Evolutionary conservation across 768 basidiomycete species (phyloP).

Genomic region (Auricularia sp.): DNA sequence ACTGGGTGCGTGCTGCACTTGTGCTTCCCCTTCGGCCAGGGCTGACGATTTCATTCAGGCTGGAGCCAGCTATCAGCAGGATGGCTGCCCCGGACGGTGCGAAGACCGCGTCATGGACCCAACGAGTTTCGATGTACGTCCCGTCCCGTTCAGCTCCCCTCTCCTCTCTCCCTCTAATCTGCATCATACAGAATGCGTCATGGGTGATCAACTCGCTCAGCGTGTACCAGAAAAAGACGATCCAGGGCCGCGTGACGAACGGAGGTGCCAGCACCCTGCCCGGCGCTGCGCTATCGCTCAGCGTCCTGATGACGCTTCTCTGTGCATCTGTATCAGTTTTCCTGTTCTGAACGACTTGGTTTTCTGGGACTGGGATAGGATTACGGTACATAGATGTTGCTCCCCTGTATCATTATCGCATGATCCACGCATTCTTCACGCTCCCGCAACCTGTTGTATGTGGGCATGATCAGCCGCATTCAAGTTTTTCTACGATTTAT

Average conservation of each 20-base stretch:
- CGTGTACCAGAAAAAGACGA: constrained; percentile 53
- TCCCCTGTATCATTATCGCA: too few species aligned
- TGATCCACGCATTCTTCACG: too few species aligned
- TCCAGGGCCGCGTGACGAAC: constrained; percentile 17
- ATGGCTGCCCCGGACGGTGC: constrained; percentile 66
- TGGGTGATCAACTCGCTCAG: constrained; percentile 76
- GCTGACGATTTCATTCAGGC: constrained; percentile 33
- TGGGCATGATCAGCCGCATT: too few species aligned
- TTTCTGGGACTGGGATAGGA: too few species aligned
- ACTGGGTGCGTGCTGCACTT: neutral
- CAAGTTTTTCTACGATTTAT: too few species aligned
- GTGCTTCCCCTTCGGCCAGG: neutral
- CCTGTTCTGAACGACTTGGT: too few species aligned
- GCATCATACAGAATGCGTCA: constrained; percentile 49
- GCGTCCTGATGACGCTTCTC: too few species aligned
- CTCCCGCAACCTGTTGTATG: too few species aligned
- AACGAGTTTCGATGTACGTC: constrained; percentile 56
- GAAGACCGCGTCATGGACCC: constrained; percentile 53
- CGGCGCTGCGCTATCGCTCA: too few species aligned
- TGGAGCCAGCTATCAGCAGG: constrained; percentile 36
- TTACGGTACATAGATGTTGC: too few species aligned
- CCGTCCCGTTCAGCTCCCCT: neutral
- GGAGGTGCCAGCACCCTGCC: neutral
- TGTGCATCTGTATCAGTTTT: too few species aligned
- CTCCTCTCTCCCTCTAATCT: constrained; percentile 7